Percentiles rank a stretch among this genome's conserved stretches.
Conservation (phyloP, 495 filamentous ascomycete species). For the Beverwykella pulmonaria region DNA sequence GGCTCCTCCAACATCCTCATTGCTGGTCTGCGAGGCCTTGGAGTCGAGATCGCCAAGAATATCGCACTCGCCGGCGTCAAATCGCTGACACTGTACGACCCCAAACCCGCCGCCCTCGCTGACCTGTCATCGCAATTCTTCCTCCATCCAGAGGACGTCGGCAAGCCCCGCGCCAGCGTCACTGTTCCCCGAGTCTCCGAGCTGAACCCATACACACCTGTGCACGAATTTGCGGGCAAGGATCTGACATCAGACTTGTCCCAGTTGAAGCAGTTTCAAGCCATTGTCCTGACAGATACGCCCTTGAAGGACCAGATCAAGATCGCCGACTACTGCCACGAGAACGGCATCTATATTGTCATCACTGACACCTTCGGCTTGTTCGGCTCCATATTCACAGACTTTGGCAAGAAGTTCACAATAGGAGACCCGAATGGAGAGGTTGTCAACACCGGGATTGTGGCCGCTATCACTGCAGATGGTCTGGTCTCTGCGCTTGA, state of each 20-base stretch:
- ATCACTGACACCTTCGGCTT: slow-evolving; percentile 87
- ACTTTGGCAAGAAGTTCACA: slow-evolving; percentile 92
- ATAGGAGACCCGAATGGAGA: slow-evolving; percentile 90
- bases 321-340: slow-evolving; percentile 89
- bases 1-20: slow-evolving; percentile 92
- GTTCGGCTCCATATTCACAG: slow-evolving; percentile 95
- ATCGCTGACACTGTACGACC: slow-evolving; percentile 83
- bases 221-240: slow-evolving; percentile 68
- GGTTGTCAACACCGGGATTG: slow-evolving; percentile 81
- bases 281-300: slow-evolving; percentile 85
- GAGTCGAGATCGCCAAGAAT: slow-evolving; percentile 99
- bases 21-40: slow-evolving; percentile 87
- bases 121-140: slow-evolving; percentile 98
- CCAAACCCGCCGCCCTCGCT: slow-evolving; percentile 74
- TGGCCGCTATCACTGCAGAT: slow-evolving; percentile 83
- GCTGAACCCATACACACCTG: slow-evolving; percentile 94
- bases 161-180: slow-evolving; percentile 83
- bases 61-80: slow-evolving; percentile 95
- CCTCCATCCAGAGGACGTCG: slow-evolving; percentile 83
- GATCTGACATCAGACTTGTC: slow-evolving; percentile 70
- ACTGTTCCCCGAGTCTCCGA: slow-evolving; percentile 89
- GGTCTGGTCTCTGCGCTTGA: slow-evolving; percentile 93
- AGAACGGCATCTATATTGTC: slow-evolving; percentile 87
- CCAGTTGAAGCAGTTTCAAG: slow-evolving; percentile 83
- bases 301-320: slow-evolving; percentile 74